Evolutionary conservation across 139 green algal species (phyloP).

Genomic region (Zygnema circumcarinatum): DNA sequence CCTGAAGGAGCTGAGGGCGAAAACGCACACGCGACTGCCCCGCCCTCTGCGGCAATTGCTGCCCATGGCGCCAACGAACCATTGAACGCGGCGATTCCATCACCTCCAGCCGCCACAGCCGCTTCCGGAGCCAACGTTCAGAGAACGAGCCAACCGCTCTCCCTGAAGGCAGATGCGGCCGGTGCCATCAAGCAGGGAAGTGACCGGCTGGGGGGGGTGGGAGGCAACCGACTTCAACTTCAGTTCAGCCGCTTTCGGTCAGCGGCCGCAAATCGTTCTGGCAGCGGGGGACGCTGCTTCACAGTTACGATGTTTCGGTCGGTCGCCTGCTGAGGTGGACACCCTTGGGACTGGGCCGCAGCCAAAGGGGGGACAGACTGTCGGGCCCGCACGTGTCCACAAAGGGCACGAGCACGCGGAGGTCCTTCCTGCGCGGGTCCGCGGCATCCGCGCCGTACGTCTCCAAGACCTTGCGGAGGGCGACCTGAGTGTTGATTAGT

Average conservation of each 20-base stretch:
- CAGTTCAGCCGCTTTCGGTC: neutral
- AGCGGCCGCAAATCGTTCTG: neutral
- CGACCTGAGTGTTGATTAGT: conserved; percentile 24
- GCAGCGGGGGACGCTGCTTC: neutral
- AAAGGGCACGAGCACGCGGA: conserved; percentile 29
- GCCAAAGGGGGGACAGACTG: neutral
- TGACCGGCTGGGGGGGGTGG: too few relatives aligned
- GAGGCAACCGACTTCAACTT: neutral
- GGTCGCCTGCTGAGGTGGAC: neutral
- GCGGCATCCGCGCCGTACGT: conserved; percentile 28
- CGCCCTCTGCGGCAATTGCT: too few relatives aligned
- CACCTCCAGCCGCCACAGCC: too few relatives aligned
- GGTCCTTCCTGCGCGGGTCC: neutral
- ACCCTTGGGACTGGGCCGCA: neutral
- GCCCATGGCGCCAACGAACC: too few relatives aligned
- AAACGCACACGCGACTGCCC: too few relatives aligned
- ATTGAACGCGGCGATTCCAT: too few relatives aligned
- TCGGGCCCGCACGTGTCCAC: conserved; percentile 6
- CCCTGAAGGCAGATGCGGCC: too few relatives aligned
- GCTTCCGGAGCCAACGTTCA: too few relatives aligned
- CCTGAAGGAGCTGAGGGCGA: too few relatives aligned
- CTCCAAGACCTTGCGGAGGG: conserved; percentile 31
- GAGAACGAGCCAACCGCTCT: too few relatives aligned
- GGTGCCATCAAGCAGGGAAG: too few relatives aligned
- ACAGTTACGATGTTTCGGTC: neutral